Conservation (phyloP, 164 flowering plant species). For the Berberis vulgaris region DNA sequence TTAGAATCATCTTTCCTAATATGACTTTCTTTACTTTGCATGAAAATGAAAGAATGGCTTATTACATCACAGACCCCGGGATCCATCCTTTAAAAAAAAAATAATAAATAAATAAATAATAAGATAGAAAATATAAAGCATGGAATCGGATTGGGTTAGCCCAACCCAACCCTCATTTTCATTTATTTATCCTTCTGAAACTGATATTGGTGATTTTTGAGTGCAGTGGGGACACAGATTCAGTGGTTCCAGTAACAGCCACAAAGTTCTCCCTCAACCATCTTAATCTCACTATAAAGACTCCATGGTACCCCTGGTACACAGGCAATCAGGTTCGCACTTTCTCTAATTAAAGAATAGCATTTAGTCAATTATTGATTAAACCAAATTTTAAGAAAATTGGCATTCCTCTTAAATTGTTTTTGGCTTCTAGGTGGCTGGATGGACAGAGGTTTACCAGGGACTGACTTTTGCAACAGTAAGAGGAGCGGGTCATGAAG, state of each 20-base stretch:
- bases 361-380: too few relatives aligned
- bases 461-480: conserved; percentile 83
- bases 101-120: too few relatives aligned
- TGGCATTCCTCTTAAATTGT: background rate
- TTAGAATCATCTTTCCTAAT: too few relatives aligned
- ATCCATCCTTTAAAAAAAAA: too few relatives aligned
- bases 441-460: conserved; percentile 81
- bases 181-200: background rate
- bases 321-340: conserved; percentile 40
- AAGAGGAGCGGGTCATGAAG: conserved; percentile 91
- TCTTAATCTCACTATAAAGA: conserved; percentile 53
- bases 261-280: conserved; percentile 69
- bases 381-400: background rate
- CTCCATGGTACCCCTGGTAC: conserved; percentile 91
- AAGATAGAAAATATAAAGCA: too few relatives aligned
- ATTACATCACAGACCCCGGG: too few relatives aligned
- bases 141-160: too few relatives aligned
- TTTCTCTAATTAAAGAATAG: too few relatives aligned
- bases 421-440: conserved; percentile 50
- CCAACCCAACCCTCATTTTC: background rate
- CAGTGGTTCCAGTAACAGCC: conserved; percentile 88
- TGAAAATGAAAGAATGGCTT: too few relatives aligned
- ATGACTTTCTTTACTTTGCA: too few relatives aligned
- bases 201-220: background rate
- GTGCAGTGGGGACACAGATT: conserved; percentile 82